Percentiles rank a stretch among this genome's conserved stretches.
Conservation (phyloP, 805 yeast species). For the Metschnikowia amazonensis region DNA sequence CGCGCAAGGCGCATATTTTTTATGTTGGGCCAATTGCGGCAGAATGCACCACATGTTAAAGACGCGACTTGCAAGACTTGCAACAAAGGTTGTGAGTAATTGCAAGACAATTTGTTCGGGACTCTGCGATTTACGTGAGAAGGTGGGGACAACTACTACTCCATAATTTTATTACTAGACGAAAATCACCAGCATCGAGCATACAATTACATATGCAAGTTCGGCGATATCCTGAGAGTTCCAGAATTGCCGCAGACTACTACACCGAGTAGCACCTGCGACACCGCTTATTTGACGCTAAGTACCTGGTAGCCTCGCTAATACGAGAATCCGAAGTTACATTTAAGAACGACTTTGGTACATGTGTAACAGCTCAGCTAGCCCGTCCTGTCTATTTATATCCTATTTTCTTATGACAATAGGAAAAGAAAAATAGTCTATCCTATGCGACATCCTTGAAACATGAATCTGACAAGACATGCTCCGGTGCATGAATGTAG, state of each 20-base stretch:
- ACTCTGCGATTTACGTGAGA: no score
- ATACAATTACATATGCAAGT: neutral
- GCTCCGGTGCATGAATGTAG: constrained; percentile 3
- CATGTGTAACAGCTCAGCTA: neutral
- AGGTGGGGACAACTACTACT: neutral
- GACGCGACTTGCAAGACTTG: constrained; percentile 1
- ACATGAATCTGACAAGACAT: constrained; percentile 3
- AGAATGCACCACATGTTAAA: constrained; percentile 1
- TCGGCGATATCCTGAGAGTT: constrained; percentile 1
- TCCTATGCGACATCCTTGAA: neutral
- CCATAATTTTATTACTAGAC: neutral
- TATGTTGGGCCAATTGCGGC: constrained; percentile 7
- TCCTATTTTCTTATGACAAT: neutral
- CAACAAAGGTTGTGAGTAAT: neutral
- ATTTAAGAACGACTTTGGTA: neutral
- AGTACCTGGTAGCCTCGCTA: constrained; percentile 5
- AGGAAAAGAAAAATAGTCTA: neutral
- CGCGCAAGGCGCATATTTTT: constrained; percentile 1
- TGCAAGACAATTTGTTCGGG: neutral
- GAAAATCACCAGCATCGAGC: neutral
- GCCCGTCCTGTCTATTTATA: neutral
- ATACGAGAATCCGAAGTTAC: neutral
- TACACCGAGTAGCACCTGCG: neutral
- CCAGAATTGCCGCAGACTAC: constrained; percentile 3
- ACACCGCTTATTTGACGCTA: constrained; percentile 4